These are phyloP conservation scores for Daldinia decipiens DNA, from an alignment of 495 filamentous ascomycete species.

Conservation along the genomic window DNA sequence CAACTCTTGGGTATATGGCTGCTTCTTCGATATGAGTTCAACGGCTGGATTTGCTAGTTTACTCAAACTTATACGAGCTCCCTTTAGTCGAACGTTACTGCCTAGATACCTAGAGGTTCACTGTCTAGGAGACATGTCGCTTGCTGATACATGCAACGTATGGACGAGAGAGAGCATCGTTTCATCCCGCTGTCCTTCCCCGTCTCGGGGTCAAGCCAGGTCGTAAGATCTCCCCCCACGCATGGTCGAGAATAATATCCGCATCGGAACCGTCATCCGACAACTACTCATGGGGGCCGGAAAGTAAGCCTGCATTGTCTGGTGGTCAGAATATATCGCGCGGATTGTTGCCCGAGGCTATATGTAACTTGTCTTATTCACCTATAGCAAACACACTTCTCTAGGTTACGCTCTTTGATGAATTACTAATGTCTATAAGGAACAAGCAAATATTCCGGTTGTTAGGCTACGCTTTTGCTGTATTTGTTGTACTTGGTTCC, in stretches of 20 bases:
- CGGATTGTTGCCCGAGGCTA: background rate
- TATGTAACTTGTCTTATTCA: background rate
- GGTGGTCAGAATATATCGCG: constrained; percentile 9
- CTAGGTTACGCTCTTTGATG: background rate
- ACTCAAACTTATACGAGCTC: background rate
- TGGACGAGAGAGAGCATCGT: background rate
- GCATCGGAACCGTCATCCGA: constrained; percentile 9
- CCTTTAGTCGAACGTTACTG: background rate
- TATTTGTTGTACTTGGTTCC: background rate
- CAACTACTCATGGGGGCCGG: background rate
- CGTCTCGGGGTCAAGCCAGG: background rate
- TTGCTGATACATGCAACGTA: background rate
- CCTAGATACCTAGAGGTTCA: background rate
- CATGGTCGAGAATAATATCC: constrained; percentile 6
- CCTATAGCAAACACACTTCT: background rate
- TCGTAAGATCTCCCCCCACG: constrained; percentile 2
- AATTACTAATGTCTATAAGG: background rate
- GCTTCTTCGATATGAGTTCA: background rate
- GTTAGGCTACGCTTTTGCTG: background rate
- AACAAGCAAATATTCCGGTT: background rate
- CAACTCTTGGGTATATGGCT: no score
- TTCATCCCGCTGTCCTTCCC: background rate
- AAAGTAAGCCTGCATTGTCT: background rate
- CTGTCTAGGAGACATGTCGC: background rate
- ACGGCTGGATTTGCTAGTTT: background rate